These are phyloP conservation scores for Macrophomina tecta DNA, from an alignment of 2,329 filamentous ascomycete genomes.

Conservation along the genomic window DNA sequence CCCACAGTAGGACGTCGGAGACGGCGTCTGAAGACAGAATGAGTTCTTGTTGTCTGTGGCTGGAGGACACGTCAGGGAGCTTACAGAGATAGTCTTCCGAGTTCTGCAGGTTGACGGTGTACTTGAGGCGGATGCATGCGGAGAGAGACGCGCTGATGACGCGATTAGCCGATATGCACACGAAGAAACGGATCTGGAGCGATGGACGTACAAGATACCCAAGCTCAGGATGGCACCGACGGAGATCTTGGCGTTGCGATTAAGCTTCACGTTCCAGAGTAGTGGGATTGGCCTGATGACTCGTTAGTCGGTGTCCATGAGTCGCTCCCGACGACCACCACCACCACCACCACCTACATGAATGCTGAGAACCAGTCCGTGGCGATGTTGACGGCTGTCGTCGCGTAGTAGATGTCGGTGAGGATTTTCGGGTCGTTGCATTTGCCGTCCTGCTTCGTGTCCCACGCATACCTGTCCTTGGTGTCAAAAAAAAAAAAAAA, in stretches of 20 bases:
- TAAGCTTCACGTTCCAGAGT: constrained; percentile 38
- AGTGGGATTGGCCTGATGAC: constrained; percentile 34
- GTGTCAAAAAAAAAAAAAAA: background rate
- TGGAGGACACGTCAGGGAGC: background rate
- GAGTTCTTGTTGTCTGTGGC: background rate
- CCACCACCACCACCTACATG: constrained; percentile 33
- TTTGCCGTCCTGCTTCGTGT: constrained; percentile 36
- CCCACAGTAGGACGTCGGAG: constrained; percentile 45
- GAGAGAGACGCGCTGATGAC: constrained; percentile 36
- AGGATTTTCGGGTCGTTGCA: constrained; percentile 37
- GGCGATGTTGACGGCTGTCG: constrained; percentile 45
- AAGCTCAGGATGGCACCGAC: constrained; percentile 34
- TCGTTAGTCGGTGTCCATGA: constrained; percentile 5
- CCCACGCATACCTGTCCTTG: constrained; percentile 36
- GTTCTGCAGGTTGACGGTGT: constrained; percentile 44
- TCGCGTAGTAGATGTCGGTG: constrained; percentile 43
- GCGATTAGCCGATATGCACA: constrained; percentile 2
- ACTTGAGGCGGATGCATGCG: constrained; percentile 43
- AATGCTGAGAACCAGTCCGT: constrained; percentile 47
- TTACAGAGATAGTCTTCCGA: constrained; percentile 40
- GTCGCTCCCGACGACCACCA: background rate
- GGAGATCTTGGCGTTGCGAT: constrained; percentile 37
- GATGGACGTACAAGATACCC: constrained; percentile 35
- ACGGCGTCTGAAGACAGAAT: constrained; percentile 33
- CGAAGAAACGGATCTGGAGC: background rate